Conservation (phyloP, 2,329 filamentous ascomycete species). For the Fonsecaea multimorphosa region DNA sequence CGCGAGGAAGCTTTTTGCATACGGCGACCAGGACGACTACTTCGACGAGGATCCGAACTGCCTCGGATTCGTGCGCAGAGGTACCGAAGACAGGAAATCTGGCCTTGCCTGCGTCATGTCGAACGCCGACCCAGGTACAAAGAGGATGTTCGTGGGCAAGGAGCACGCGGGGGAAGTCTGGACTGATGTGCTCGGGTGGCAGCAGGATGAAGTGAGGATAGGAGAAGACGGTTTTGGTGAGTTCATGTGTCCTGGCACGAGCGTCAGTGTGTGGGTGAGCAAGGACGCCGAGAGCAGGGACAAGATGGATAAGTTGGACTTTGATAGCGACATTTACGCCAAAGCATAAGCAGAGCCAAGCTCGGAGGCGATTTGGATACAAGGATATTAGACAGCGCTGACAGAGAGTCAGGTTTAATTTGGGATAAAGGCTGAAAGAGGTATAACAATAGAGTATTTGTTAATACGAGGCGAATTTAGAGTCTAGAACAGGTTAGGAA, state of each 20-base stretch:
- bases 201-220: conserved; percentile 62
- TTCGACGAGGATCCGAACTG: conserved; percentile 65
- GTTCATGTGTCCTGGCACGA: conserved; percentile 61
- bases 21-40: conserved; percentile 69
- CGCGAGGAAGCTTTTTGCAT: conserved; percentile 69
- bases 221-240: conserved; percentile 63
- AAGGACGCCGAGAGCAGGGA: conserved; percentile 60
- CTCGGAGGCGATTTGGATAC: neutral
- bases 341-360: conserved; percentile 10
- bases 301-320: conserved; percentile 51
- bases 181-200: conserved; percentile 66
- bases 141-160: conserved; percentile 68
- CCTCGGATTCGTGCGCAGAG: conserved; percentile 65
- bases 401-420: neutral
- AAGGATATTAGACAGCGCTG: no score
- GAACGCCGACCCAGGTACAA: conserved; percentile 52
- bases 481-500: neutral
- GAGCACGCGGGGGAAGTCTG: conserved; percentile 65
- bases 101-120: conserved; percentile 65
- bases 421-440: neutral
- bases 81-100: conserved; percentile 41
- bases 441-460: no score
- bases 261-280: conserved; percentile 68
- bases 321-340: conserved; percentile 39
- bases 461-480: no score